Percentiles rank a stretch among this genome's conserved stretches.
phyloP scores from a whole-genome alignment of 1,139 yeast species.

The Sugiyamaella xylanicola region DNA sequence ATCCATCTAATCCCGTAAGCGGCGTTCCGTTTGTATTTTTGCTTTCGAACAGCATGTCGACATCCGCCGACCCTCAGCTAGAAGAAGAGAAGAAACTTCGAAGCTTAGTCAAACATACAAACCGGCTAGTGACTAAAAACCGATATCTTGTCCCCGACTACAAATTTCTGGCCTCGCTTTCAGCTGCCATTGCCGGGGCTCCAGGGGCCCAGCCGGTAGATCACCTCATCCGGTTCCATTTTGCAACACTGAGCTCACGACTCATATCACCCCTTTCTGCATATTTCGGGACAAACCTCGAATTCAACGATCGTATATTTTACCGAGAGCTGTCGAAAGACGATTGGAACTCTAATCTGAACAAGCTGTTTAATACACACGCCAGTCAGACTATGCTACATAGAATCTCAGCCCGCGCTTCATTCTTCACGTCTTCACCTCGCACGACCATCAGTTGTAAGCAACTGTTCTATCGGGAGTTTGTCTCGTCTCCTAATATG shows the following conservation, averaged over 20 bases:
- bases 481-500: constrained; percentile 24
- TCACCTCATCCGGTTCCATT: constrained; percentile 30
- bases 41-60: constrained; percentile 1
- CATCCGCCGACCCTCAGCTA: constrained; percentile 7
- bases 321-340: constrained; percentile 12
- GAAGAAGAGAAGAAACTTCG: constrained; percentile 21
- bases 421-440: constrained; percentile 10
- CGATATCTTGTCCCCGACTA: constrained; percentile 30
- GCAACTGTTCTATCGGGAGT: constrained; percentile 26
- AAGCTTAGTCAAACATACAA: constrained; percentile 16
- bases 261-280: constrained; percentile 32
- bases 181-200: constrained; percentile 8
- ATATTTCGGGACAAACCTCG: constrained; percentile 22
- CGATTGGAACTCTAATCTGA: constrained; percentile 13
- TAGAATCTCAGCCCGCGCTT: constrained; percentile 16
- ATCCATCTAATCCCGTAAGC: neutral
- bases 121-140: constrained; percentile 22
- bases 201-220: constrained; percentile 18
- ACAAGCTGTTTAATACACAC: constrained; percentile 9
- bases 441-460: constrained; percentile 12
- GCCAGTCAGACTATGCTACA: constrained; percentile 11
- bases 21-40: constrained; percentile 11
- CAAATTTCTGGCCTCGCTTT: constrained; percentile 26
- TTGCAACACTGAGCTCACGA: constrained; percentile 34
- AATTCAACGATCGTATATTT: constrained; percentile 17